phyloP scores from a whole-genome alignment of 805 yeast genomes.

The Lachancea mirantina region DNA sequence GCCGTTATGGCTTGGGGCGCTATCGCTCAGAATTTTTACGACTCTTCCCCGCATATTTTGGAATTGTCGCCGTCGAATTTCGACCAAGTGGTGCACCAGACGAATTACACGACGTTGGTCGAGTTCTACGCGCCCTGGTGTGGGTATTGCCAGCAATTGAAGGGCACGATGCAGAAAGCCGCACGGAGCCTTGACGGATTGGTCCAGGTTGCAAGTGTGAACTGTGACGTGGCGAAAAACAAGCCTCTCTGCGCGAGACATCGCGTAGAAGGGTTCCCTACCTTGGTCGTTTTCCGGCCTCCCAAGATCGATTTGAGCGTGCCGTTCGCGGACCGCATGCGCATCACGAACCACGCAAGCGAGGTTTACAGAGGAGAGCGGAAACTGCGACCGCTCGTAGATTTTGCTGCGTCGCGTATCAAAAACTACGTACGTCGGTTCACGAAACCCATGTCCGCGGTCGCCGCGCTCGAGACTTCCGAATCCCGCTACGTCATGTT shows the following conservation, averaged over 20 bases:
- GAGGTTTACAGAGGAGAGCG: constrained; percentile 62
- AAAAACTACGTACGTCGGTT: constrained; percentile 59
- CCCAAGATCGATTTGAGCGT: constrained; percentile 44
- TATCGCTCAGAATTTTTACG: constrained; percentile 26
- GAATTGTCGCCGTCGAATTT: constrained; percentile 55
- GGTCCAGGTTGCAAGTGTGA: constrained; percentile 70
- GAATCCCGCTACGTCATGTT: constrained; percentile 36
- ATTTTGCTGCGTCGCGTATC: constrained; percentile 48
- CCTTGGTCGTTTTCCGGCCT: constrained; percentile 75
- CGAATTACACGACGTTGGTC: constrained; percentile 75
- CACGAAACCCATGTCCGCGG: constrained; percentile 29
- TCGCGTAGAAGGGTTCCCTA: constrained; percentile 74
- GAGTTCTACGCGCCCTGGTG: constrained; percentile 98
- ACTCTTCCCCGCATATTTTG: constrained; percentile 35
- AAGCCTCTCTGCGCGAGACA: constrained; percentile 61
- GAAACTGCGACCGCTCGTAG: constrained; percentile 44
- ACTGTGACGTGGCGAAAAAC: constrained; percentile 70
- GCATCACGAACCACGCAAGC: constrained; percentile 35
- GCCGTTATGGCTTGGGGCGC: constrained; percentile 1
- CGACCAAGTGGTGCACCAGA: constrained; percentile 53
- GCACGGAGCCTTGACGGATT: constrained; percentile 52
- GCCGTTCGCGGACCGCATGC: constrained; percentile 13
- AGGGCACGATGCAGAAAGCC: constrained; percentile 55
- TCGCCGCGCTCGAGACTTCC: constrained; percentile 14
- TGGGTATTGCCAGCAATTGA: constrained; percentile 78